These are phyloP conservation scores for Phytophthora aleatoria DNA, from an alignment of 352 stramenopile genomes.

Conservation along the genomic window DNA sequence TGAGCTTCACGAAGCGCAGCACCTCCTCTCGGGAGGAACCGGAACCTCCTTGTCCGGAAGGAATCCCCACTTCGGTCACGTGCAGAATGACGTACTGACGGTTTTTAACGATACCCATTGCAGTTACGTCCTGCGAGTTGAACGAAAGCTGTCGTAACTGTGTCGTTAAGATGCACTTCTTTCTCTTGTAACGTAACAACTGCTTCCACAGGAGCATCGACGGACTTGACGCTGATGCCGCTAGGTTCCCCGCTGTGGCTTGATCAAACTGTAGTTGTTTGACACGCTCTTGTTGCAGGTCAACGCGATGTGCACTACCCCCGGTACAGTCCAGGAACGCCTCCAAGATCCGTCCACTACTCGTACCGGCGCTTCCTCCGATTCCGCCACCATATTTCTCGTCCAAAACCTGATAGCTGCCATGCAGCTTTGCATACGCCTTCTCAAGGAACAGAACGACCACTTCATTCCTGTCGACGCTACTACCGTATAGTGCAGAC, in stretches of 20 bases:
- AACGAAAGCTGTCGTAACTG: constrained; percentile 77
- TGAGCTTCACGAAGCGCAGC: constrained; percentile 80
- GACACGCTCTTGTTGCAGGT: constrained; percentile 57
- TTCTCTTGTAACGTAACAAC: constrained; percentile 58
- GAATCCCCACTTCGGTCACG: constrained; percentile 58
- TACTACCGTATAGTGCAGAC: constrained; percentile 72
- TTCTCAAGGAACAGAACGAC: constrained; percentile 91
- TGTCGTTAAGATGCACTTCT: constrained; percentile 66
- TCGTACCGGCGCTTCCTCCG: constrained; percentile 39
- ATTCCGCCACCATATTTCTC: constrained; percentile 42
- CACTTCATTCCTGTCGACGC: constrained; percentile 82
- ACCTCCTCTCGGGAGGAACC: constrained; percentile 8
- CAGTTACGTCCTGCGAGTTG: constrained; percentile 61
- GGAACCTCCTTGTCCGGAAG: constrained; percentile 6
- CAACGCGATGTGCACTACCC: constrained; percentile 77
- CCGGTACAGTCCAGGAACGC: constrained; percentile 90
- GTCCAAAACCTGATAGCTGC: constrained; percentile 64
- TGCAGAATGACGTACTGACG: constrained; percentile 76
- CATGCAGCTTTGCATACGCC: constrained; percentile 90
- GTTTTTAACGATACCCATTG: constrained; percentile 76
- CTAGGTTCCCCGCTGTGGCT: constrained; percentile 20
- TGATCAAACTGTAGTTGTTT: constrained; percentile 36
- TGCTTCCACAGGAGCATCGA: constrained; percentile 64
- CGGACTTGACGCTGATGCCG: constrained; percentile 32
- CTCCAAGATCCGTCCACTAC: constrained; percentile 75